These are phyloP conservation scores for Erucastrum elatum DNA, from an alignment of 345 rosid genomes.

Conservation along the genomic window DNA sequence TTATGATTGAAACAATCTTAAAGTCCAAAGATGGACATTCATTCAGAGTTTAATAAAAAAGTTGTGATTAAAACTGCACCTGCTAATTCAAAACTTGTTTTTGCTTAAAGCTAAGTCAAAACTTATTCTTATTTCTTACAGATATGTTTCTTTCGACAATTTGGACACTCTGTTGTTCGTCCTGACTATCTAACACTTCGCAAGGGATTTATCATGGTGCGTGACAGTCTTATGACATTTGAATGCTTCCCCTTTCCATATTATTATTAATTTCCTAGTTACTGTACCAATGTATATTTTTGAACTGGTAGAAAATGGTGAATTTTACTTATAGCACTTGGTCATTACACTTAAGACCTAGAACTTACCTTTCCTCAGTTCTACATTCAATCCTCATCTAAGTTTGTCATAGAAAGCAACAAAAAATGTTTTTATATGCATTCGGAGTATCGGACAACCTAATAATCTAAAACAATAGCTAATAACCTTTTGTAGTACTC, in stretches of 20 bases:
- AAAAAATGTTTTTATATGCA: not conserved
- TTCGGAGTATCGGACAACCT: not conserved
- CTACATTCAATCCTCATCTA: not conserved
- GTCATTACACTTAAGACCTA: not conserved
- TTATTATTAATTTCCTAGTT: not conserved
- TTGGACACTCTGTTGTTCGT: conserved; percentile 77
- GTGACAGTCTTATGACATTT: conserved; percentile 24
- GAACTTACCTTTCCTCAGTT: not conserved
- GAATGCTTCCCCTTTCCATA: not conserved
- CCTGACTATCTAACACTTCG: conserved; percentile 86
- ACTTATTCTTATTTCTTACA: conserved; percentile 38
- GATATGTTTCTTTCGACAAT: conserved; percentile 92
- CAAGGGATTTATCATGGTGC: conserved; percentile 78
- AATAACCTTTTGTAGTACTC: not conserved
- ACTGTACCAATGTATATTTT: not conserved
- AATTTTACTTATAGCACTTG: not conserved
- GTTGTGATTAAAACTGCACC: not conserved
- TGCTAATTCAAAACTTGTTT: not conserved
- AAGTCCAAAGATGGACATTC: not conserved
- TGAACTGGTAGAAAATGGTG: not conserved
- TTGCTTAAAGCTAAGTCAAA: not conserved
- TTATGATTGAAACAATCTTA: not conserved
- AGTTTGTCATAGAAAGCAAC: not conserved
- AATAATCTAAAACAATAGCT: not conserved
- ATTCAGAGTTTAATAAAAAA: not conserved